Percentiles rank a stretch among this genome's conserved stretches.
These are phyloP conservation scores for Suillus lakei DNA, from an alignment of 768 basidiomycete species.

Conservation along the genomic window DNA sequence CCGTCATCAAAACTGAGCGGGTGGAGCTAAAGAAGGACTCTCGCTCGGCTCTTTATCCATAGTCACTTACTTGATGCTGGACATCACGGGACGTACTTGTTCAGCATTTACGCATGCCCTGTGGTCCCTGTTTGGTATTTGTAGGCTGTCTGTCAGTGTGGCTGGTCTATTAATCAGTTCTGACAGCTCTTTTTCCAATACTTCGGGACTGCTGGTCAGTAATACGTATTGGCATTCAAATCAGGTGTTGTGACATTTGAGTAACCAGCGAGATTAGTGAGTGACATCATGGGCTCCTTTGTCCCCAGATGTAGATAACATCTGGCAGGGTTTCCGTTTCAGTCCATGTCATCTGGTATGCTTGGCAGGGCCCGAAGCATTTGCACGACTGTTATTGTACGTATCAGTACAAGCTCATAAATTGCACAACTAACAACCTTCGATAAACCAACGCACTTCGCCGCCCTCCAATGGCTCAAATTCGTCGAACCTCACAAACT, in stretches of 20 bases:
- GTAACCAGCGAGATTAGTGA: background rate
- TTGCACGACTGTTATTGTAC: background rate
- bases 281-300: background rate
- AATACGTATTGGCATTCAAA: background rate
- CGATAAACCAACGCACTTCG: background rate
- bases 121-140: background rate
- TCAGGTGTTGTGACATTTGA: background rate
- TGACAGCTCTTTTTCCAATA: background rate
- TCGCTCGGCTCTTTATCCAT: background rate
- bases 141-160: background rate
- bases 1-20: background rate
- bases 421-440: background rate
- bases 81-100: background rate
- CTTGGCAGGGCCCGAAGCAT: background rate
- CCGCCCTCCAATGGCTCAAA: background rate
- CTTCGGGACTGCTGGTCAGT: background rate
- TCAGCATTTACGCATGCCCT: background rate
- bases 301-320: background rate
- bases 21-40: background rate
- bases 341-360: background rate
- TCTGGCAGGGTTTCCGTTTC: background rate
- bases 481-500: background rate
- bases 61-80: background rate
- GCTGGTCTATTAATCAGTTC: background rate
- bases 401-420: background rate